Conservation (phyloP, 1,284 basidiomycete species). For the Cryptococcus maquisensis region DNA sequence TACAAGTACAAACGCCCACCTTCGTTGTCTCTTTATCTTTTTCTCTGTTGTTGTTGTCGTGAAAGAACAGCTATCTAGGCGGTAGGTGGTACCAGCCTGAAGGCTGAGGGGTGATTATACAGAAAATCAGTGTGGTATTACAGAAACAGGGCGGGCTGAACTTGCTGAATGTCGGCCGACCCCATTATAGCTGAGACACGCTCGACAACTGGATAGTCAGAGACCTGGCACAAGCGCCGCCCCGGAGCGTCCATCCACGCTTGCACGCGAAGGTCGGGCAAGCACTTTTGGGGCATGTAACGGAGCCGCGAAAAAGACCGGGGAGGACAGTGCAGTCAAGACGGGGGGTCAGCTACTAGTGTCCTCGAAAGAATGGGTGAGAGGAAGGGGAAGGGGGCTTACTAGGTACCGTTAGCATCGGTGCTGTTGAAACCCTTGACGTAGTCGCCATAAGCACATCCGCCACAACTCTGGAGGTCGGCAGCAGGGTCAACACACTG, state of each 20-base stretch:
- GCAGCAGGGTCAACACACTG: slow-evolving; percentile 10
- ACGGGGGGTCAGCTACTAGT: neutral
- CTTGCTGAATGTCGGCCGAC: too few relatives aligned
- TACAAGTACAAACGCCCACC: too few relatives aligned
- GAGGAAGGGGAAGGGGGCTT: neutral
- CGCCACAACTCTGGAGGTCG: slow-evolving; percentile 15
- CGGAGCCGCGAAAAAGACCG: slow-evolving; percentile 8
- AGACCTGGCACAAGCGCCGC: slow-evolving; percentile 3
- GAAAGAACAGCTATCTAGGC: too few relatives aligned
- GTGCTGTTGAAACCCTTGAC: slow-evolving; percentile 2
- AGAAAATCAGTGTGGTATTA: too few relatives aligned
- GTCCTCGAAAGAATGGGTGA: too few relatives aligned
- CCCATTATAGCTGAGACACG: neutral
- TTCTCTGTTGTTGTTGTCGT: too few relatives aligned
- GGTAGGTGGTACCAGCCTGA: too few relatives aligned
- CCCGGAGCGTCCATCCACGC: slow-evolving; percentile 6
- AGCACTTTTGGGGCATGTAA: slow-evolving; percentile 6
- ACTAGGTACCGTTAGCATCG: slow-evolving; percentile 10
- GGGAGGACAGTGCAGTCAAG: slow-evolving; percentile 9
- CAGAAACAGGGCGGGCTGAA: too few relatives aligned
- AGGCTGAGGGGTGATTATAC: too few relatives aligned
- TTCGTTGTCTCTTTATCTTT: too few relatives aligned
- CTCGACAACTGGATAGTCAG: neutral
- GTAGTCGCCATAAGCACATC: neutral
- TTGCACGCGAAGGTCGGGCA: slow-evolving; percentile 14